Evolutionary conservation across 2,329 filamentous ascomycete genomes (phyloP).

Genomic region (Sporothrix pallida): DNA sequence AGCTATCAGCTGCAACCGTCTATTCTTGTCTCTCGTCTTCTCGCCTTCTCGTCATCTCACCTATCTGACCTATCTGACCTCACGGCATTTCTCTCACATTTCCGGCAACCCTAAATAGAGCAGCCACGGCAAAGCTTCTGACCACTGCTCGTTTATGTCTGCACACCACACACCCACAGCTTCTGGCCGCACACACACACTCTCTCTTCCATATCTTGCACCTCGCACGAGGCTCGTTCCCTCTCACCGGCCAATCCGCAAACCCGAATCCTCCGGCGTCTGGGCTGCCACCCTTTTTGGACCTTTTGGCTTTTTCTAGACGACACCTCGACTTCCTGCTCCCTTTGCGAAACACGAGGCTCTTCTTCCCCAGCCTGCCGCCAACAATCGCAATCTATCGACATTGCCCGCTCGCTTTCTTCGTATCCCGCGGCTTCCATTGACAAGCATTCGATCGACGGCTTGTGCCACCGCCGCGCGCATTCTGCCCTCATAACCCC

Average conservation of each 20-base stretch:
- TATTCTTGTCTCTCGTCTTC: background rate
- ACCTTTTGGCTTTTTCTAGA: background rate
- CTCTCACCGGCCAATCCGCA: background rate
- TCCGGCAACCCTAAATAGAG: background rate
- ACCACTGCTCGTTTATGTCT: background rate
- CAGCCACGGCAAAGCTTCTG: background rate
- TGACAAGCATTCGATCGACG: too few relatives aligned
- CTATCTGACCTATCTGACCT: background rate
- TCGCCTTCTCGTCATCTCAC: background rate
- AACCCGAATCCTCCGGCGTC: background rate
- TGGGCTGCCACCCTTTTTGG: background rate
- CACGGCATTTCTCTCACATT: background rate
- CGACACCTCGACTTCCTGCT: background rate
- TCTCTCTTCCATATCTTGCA: background rate
- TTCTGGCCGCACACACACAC: background rate
- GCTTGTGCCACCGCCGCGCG: background rate
- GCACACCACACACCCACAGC: background rate
- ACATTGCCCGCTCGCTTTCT: background rate
- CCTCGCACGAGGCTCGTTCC: slow-evolving; percentile 1
- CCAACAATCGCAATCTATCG: background rate
- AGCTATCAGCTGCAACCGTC: background rate
- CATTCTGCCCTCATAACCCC: background rate
- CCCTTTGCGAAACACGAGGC: slow-evolving; percentile 3
- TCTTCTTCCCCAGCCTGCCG: background rate
- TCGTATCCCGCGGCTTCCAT: background rate